phyloP scores from a whole-genome alignment of 495 filamentous ascomycete genomes.

The Xylaria grammica region DNA sequence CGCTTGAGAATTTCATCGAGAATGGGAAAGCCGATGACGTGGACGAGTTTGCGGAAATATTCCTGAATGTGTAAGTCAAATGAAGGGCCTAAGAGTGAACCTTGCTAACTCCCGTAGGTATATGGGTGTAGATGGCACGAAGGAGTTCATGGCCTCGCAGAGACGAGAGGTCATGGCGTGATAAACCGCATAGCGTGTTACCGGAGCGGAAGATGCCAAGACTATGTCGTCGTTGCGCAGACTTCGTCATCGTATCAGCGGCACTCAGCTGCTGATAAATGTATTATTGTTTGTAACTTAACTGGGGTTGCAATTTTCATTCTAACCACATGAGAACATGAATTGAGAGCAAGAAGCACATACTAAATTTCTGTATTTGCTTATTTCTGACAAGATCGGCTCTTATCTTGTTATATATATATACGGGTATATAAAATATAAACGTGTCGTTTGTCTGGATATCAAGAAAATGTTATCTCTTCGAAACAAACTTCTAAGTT shows the following conservation, averaged over 20 bases:
- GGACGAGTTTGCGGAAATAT: conserved; percentile 36
- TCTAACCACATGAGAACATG: background rate
- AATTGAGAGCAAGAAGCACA: background rate
- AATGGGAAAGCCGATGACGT: conserved; percentile 34
- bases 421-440: too few species aligned
- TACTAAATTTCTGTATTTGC: too few species aligned
- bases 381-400: too few species aligned
- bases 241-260: background rate
- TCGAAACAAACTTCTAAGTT: too few species aligned
- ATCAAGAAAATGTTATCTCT: too few species aligned
- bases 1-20: conserved; percentile 34
- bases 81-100: background rate
- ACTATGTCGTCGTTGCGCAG: background rate
- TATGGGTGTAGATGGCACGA: conserved; percentile 4
- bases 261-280: too few species aligned
- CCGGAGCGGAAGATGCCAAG: background rate
- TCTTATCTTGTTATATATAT: too few species aligned
- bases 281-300: too few species aligned
- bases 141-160: conserved; percentile 3
- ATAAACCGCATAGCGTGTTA: background rate
- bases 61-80: conserved; percentile 33
- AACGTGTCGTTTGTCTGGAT: too few species aligned
- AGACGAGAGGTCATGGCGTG: background rate
- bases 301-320: background rate
- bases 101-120: conserved; percentile 4